Evolutionary conservation across 257 asterid species (phyloP).

Genomic region (Nicotiana paniculata): DNA sequence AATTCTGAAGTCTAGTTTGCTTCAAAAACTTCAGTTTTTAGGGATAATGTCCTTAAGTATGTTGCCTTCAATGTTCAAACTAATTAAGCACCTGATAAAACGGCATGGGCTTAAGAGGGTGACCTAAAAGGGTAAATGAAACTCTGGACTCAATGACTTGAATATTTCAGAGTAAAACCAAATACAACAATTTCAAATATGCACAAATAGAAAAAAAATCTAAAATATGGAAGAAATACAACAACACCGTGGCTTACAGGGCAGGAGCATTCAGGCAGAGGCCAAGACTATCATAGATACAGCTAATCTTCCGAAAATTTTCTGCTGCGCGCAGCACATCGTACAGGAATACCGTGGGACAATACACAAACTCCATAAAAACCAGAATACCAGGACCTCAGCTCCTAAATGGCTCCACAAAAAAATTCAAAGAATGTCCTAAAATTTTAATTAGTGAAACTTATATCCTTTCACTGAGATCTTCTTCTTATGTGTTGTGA

Average conservation of each 20-base stretch:
- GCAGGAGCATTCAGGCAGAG: conserved; percentile 51
- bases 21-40: not conserved
- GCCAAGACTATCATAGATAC: conserved; percentile 33
- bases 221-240: conserved; percentile 32
- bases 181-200: conserved; percentile 43
- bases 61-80: not conserved
- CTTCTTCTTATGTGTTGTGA: conserved; percentile 72
- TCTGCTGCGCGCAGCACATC: conserved; percentile 15
- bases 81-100: conserved; percentile 5
- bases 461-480: conserved; percentile 33
- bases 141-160: not conserved
- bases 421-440: conserved; percentile 66
- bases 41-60: not conserved
- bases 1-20: not conserved
- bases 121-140: not conserved
- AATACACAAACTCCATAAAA: conserved; percentile 11
- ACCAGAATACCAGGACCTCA: conserved; percentile 33
- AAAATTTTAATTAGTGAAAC: conserved; percentile 37
- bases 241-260: conserved; percentile 61
- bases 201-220: conserved; percentile 46
- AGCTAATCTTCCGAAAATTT: conserved; percentile 18
- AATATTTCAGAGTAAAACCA: conserved; percentile 20
- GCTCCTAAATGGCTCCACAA: conserved; percentile 43
- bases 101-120: not conserved
- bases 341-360: conserved; percentile 2